Evolutionary conservation across 768 basidiomycete genomes (phyloP).

Genomic region (Suillus hirtellus): DNA sequence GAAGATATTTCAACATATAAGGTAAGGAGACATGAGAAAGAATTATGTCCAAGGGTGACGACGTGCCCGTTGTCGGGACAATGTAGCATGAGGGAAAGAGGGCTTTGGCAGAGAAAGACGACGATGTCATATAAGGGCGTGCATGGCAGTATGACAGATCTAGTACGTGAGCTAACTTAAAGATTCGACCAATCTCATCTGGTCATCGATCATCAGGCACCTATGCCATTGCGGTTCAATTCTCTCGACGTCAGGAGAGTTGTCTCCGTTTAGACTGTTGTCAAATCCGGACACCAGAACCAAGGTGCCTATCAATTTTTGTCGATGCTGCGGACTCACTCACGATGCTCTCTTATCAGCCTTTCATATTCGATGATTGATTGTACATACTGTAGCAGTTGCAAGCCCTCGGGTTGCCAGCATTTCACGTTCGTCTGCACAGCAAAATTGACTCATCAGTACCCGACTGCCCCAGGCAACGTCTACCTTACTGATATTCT

Average conservation of each 20-base stretch:
- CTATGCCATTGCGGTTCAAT: constrained; percentile 74
- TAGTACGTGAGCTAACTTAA: constrained; percentile 5
- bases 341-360: constrained; percentile 16
- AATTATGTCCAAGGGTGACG: too few species aligned
- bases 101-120: too few species aligned
- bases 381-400: constrained; percentile 70
- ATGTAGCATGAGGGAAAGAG: too few species aligned
- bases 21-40: too few species aligned
- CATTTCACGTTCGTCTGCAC: constrained; percentile 84
- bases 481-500: constrained; percentile 12
- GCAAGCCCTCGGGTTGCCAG: constrained; percentile 63
- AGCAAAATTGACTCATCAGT: constrained; percentile 85
- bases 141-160: neutral
- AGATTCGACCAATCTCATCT: neutral
- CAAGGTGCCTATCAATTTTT: constrained; percentile 19
- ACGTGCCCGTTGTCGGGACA: too few species aligned
- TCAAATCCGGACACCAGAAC: constrained; percentile 11
- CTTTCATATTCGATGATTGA: constrained; percentile 41
- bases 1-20: too few species aligned
- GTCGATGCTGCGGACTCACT: neutral
- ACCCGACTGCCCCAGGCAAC: neutral
- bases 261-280: constrained; percentile 47
- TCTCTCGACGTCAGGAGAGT: constrained; percentile 55
- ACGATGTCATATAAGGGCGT: too few species aligned
- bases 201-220: constrained; percentile 41